Evolutionary conservation across 352 stramenopile species (phyloP).

Genomic region (Globisporangium takayamanum): DNA sequence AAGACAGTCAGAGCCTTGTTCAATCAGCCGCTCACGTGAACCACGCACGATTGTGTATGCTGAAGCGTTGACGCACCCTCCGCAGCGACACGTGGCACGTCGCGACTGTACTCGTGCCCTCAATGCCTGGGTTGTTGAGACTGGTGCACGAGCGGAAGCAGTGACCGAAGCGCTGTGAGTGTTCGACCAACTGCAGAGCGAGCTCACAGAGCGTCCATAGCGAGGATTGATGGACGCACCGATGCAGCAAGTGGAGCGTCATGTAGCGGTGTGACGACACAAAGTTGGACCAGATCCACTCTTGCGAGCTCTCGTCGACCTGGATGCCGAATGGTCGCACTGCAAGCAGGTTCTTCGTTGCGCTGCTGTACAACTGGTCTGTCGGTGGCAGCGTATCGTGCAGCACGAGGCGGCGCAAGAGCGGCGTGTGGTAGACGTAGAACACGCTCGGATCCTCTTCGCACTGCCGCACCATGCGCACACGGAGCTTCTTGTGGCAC

Average conservation of each 20-base stretch:
- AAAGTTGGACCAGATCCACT: slow-evolving; percentile 63
- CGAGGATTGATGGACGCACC: slow-evolving; percentile 22
- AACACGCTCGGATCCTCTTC: slow-evolving; percentile 62
- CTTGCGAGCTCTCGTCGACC: slow-evolving; percentile 60
- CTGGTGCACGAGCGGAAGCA: neutral
- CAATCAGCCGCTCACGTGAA: neutral
- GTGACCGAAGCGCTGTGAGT: neutral
- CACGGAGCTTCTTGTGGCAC: slow-evolving; percentile 62
- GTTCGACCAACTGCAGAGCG: neutral
- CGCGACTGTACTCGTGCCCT: slow-evolving; percentile 27
- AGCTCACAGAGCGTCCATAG: neutral
- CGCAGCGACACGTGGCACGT: slow-evolving; percentile 44
- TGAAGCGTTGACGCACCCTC: slow-evolving; percentile 25
- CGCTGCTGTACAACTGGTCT: slow-evolving; percentile 12
- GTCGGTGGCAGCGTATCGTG: slow-evolving; percentile 49
- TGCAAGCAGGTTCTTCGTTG: slow-evolving; percentile 29
- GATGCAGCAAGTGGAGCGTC: slow-evolving; percentile 48
- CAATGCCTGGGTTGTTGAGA: slow-evolving; percentile 11
- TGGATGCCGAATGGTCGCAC: slow-evolving; percentile 67
- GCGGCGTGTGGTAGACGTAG: slow-evolving; percentile 80
- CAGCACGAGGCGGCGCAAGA: slow-evolving; percentile 48
- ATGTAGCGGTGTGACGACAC: slow-evolving; percentile 60
- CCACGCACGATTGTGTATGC: neutral
- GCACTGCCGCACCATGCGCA: slow-evolving; percentile 64
- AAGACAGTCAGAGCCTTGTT: neutral